These are phyloP conservation scores for Talaromyces proteolyticus DNA, from an alignment of 495 filamentous ascomycete species.

Conservation along the genomic window DNA sequence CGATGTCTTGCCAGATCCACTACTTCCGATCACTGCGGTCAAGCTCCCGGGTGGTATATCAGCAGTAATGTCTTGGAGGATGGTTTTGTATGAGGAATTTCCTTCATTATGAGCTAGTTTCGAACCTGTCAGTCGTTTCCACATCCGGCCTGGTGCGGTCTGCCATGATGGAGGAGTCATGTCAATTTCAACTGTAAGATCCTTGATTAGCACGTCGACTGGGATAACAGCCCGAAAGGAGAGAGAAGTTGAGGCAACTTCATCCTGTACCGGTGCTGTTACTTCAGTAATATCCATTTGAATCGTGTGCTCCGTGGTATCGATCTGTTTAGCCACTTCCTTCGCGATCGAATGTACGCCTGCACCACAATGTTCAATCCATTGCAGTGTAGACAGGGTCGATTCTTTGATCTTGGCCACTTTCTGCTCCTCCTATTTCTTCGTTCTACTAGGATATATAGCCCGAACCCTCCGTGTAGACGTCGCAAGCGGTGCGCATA, in stretches of 20 bases:
- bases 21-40: conserved; percentile 68
- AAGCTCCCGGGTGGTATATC: conserved; percentile 55
- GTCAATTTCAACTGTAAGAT: conserved; percentile 50
- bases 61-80: conserved; percentile 49
- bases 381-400: no score
- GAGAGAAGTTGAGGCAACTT: conserved; percentile 16
- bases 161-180: conserved; percentile 36
- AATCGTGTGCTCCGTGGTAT: background rate
- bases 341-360: background rate
- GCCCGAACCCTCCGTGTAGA: no score
- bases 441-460: no score
- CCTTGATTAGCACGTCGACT: conserved; percentile 49
- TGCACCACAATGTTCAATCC: no score
- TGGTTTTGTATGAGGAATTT: conserved; percentile 17
- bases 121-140: conserved; percentile 18
- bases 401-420: no score
- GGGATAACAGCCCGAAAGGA: conserved; percentile 56
- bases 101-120: conserved; percentile 4
- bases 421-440: no score
- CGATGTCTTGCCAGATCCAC: conserved; percentile 69
- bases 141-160: conserved; percentile 16
- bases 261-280: background rate
- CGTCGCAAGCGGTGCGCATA: no score
- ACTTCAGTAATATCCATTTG: background rate
- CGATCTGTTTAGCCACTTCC: background rate